These are phyloP conservation scores for Tylopilus subfusipes DNA, from an alignment of 768 basidiomycete species.

Conservation along the genomic window DNA sequence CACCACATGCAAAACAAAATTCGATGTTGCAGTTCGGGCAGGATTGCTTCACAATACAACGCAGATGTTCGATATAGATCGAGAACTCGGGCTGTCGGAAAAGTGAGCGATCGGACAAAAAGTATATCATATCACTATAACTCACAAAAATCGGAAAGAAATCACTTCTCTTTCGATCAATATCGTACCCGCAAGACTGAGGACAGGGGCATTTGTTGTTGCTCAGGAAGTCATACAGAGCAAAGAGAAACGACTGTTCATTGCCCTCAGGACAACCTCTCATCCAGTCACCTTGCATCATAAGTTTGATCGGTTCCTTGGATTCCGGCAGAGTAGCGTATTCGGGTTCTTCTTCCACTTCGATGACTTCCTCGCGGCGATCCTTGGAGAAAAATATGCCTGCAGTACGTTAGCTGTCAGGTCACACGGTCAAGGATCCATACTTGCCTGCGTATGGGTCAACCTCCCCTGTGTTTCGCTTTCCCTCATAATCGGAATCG, in stretches of 20 bases:
- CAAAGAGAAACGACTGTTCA: constrained; percentile 86
- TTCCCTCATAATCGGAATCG: constrained; percentile 72
- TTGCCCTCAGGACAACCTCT: constrained; percentile 92
- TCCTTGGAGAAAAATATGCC: constrained; percentile 96
- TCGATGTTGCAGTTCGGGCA: constrained; percentile 61
- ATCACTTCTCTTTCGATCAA: constrained; percentile 64
- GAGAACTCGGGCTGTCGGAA: constrained; percentile 62
- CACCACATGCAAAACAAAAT: constrained; percentile 77
- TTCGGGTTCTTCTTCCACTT: constrained; percentile 81
- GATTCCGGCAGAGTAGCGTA: constrained; percentile 39
- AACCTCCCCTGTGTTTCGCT: constrained; percentile 48
- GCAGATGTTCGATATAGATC: constrained; percentile 63
- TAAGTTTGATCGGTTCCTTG: constrained; percentile 53
- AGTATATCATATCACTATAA: constrained; percentile 2
- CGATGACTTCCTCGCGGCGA: constrained; percentile 85
- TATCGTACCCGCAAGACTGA: constrained; percentile 62
- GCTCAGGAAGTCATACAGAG: constrained; percentile 72
- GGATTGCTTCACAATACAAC: constrained; percentile 49
- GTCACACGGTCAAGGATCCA: not conserved
- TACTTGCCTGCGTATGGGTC: constrained; percentile 84
- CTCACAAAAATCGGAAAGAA: constrained; percentile 84
- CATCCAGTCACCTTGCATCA: constrained; percentile 96
- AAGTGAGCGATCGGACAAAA: constrained; percentile 9
- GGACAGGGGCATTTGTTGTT: constrained; percentile 67
- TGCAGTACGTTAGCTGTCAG: constrained; percentile 27